phyloP scores from a whole-genome alignment of 768 basidiomycete genomes.

The Termitomyces sp. region DNA sequence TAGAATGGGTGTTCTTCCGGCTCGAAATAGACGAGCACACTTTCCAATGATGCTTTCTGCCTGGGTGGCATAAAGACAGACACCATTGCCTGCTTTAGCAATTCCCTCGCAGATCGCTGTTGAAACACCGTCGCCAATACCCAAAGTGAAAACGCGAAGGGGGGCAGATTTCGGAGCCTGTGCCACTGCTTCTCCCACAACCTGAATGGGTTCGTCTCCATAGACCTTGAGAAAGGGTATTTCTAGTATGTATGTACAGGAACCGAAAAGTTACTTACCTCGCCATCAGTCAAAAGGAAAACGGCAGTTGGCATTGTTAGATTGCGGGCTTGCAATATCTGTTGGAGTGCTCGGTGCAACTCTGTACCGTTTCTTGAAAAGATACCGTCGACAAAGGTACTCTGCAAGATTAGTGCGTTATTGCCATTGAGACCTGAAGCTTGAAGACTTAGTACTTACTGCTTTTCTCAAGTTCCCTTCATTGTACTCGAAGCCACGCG shows the following conservation, averaged over 20 bases:
- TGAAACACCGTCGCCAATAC: conserved; percentile 48
- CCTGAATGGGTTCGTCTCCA: conserved; percentile 14
- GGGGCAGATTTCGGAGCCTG: conserved; percentile 23
- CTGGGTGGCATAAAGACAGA: conserved; percentile 38
- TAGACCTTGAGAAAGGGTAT: conserved; percentile 15
- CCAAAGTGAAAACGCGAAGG: conserved; percentile 52
- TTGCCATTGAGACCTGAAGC: not conserved
- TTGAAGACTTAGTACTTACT: conserved; percentile 32
- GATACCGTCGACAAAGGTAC: conserved; percentile 33
- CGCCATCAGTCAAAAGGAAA: conserved; percentile 59
- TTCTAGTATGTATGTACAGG: not conserved
- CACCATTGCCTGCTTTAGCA: conserved; percentile 50
- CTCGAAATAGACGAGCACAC: conserved; percentile 44
- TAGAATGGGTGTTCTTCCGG: conserved; percentile 43
- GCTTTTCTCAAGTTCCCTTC: conserved; percentile 28
- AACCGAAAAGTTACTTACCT: conserved; percentile 22
- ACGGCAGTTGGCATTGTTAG: conserved; percentile 36
- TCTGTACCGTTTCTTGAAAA: conserved; percentile 49
- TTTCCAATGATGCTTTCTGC: conserved; percentile 44
- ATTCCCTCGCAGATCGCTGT: conserved; percentile 48
- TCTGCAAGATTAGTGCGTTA: conserved; percentile 22
- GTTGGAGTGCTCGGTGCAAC: conserved; percentile 33
- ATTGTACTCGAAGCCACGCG: conserved; percentile 25
- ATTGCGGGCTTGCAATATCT: conserved; percentile 30
- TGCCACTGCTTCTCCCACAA: conserved; percentile 27